Conservation (phyloP, 345 rosid genomes). For the Aethionema arabicum region DNA sequence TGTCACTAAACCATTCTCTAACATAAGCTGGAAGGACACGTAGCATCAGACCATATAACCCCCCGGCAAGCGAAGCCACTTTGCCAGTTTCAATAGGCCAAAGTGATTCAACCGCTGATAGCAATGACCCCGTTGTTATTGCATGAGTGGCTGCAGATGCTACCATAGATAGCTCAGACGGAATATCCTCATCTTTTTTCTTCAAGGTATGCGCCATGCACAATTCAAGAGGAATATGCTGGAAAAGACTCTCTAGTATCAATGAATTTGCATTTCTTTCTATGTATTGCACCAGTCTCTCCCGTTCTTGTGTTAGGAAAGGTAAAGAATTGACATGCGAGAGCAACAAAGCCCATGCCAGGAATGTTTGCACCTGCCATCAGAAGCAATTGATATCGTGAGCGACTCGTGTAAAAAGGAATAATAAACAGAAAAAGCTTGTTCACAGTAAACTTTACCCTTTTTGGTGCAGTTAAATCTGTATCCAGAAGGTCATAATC, state of each 20-base stretch:
- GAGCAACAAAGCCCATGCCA: slow-evolving; percentile 85
- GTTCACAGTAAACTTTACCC: slow-evolving; percentile 53
- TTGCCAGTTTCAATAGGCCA: slow-evolving; percentile 70
- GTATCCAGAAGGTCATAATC: slow-evolving; percentile 67
- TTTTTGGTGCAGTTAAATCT: slow-evolving; percentile 61
- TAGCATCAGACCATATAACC: slow-evolving; percentile 82
- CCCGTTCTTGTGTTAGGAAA: slow-evolving; percentile 58
- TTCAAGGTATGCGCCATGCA: slow-evolving; percentile 54
- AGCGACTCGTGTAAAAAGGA: slow-evolving; percentile 4
- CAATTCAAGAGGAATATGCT: slow-evolving; percentile 75
- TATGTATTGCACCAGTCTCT: slow-evolving; percentile 72
- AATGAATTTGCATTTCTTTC: slow-evolving; percentile 60
- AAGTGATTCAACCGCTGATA: slow-evolving; percentile 70
- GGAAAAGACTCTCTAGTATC: slow-evolving; percentile 85
- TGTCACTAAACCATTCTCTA: slow-evolving; percentile 80
- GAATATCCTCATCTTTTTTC: slow-evolving; percentile 70
- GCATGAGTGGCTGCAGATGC: slow-evolving; percentile 69
- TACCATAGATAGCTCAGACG: slow-evolving; percentile 55
- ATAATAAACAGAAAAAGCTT: slow-evolving; percentile 12
- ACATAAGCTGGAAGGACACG: slow-evolving; percentile 91
- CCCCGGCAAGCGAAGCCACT: slow-evolving; percentile 83
- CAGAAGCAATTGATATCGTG: slow-evolving; percentile 24
- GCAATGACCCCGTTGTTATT: slow-evolving; percentile 60
- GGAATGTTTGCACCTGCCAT: slow-evolving; percentile 71
- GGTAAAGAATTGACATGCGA: slow-evolving; percentile 76